Base-by-base conservation (phyloP, 2,329 filamentous ascomycete species). In the Oidium heveae region DNA sequence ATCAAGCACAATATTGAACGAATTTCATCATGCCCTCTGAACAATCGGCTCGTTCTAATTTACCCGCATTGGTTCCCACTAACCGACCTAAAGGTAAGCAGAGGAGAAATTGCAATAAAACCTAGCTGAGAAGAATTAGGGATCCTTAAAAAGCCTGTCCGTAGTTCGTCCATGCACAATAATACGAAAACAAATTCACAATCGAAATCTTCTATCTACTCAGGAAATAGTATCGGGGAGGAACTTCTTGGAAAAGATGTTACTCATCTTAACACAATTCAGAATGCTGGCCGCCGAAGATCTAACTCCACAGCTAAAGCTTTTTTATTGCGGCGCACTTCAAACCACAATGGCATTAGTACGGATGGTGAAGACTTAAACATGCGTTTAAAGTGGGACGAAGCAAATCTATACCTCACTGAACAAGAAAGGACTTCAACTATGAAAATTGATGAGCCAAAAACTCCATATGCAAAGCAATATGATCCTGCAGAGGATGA, bases 371-470 rank as follows among this genome's bases (percentile, higher is more conserved):
- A 71, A 36, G 75, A 78, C 53, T 74, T 79, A 52, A 74, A 72
- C 56, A 80, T 76, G 56, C 82, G 84, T 58, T 81, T 98, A 61
- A 94, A 95, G 71, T 98, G 91, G 91, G 91, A 98, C 68, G 91
- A 98, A 71, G 91, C 86, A 49, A 98, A 98, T 66, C 76, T 98
- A 34, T 98, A 95, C 69, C 76, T 98, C 54, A 91, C 91, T 8
- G 91, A 98, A 70, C 89, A 96, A 68, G 86, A 96, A 69, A 88
- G 85, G 68, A 86, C 81, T 57, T 82, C 84, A 58, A 95, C 88
- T 56, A 98, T 98, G 91, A 98, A 96, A 74, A 98, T 98, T 60
- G 85, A 87, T 61, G 91, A 98, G 71, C 91, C 91, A 58, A 98
- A 98, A 74, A 98, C 91, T 8, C 91, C 91, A 4, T 98, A 89